phyloP scores from a whole-genome alignment of 768 basidiomycete species.

The Gloeopeniophorella convolvens region DNA sequence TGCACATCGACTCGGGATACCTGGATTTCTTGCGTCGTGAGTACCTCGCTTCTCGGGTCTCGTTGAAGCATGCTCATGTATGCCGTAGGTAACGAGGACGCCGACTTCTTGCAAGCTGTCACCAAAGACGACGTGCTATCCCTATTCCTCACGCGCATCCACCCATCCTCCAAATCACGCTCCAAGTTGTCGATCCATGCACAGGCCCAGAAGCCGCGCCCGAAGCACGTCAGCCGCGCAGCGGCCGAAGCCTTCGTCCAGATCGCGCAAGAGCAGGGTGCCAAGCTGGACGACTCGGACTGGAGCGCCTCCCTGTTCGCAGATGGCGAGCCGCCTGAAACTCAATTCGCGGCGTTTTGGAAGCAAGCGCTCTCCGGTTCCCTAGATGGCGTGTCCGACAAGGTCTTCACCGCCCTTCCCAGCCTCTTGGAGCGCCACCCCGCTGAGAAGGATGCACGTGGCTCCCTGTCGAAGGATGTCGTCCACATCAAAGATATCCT shows the following conservation, averaged over 20 bases:
- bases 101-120: conserved; percentile 51
- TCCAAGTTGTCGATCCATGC: conserved; percentile 84
- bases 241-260: conserved; percentile 58
- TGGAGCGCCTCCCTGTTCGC: conserved; percentile 46
- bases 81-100: conserved; percentile 62
- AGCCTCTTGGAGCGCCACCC: conserved; percentile 51
- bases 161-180: conserved; percentile 61
- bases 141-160: conserved; percentile 63
- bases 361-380: conserved; percentile 30
- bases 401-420: conserved; percentile 50
- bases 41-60: conserved; percentile 27
- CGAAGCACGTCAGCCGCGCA: conserved; percentile 54
- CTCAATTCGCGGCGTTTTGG: conserved; percentile 65
- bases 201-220: conserved; percentile 58
- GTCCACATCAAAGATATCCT: conserved; percentile 60
- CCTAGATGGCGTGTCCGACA: conserved; percentile 34
- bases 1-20: conserved; percentile 69
- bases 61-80: background rate
- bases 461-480: conserved; percentile 40
- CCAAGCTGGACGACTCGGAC: conserved; percentile 44
- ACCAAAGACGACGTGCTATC: conserved; percentile 69
- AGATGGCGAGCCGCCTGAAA: conserved; percentile 48
- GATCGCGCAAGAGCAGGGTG: conserved; percentile 40
- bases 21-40: conserved; percentile 82
- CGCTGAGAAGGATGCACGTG: conserved; percentile 44